phyloP scores from a whole-genome alignment of 148 eudicot species.

The Chenopodium quinoa region DNA sequence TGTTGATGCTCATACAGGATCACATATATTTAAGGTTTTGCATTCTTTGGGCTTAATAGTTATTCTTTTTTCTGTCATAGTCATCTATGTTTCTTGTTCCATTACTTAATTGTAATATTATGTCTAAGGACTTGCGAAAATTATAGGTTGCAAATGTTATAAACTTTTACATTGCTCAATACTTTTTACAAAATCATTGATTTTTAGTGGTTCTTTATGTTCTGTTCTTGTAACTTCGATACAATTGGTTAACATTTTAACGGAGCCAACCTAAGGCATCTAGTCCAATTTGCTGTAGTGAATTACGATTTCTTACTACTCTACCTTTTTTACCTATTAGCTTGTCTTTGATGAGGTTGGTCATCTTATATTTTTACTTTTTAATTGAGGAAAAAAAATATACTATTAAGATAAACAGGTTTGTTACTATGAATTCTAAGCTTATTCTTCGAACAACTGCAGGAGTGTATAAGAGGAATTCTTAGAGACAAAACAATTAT shows the following conservation, averaged over 20 bases:
- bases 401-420: background rate
- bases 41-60: background rate
- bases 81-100: background rate
- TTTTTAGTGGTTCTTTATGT: too few relatives aligned
- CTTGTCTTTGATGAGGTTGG: too few relatives aligned
- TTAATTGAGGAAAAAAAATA: too few relatives aligned
- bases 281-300: too few relatives aligned
- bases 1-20: slow-evolving; percentile 98
- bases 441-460: slow-evolving; percentile 27
- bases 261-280: too few relatives aligned
- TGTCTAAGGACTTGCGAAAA: background rate
- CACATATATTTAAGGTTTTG: slow-evolving; percentile 81
- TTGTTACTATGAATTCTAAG: background rate
- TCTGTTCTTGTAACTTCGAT: too few relatives aligned
- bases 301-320: too few relatives aligned
- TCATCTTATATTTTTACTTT: too few relatives aligned
- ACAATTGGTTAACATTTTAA: too few relatives aligned
- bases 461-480: slow-evolving; percentile 90
- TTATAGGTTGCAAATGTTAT: too few relatives aligned
- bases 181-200: too few relatives aligned
- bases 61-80: background rate
- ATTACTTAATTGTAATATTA: background rate
- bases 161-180: too few relatives aligned
- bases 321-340: background rate
- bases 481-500: slow-evolving; percentile 75